phyloP scores from a whole-genome alignment of 768 basidiomycete species.

The Lyophyllum shimeji region DNA sequence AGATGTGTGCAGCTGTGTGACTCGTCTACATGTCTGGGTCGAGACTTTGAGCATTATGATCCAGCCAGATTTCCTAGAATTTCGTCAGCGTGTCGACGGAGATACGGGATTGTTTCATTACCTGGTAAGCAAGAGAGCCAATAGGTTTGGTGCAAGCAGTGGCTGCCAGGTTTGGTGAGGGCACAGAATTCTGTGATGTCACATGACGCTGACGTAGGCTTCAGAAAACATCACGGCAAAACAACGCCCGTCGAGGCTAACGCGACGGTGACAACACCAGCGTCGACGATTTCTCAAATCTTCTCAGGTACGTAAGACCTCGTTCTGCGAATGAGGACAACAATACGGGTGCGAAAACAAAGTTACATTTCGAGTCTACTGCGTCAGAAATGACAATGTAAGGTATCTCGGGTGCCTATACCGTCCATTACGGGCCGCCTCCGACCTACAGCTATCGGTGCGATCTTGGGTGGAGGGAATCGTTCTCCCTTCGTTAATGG shows the following conservation, averaged over 20 bases:
- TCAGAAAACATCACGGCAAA: neutral
- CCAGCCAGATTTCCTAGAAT: neutral
- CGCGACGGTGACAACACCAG: too few species aligned
- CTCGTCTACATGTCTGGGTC: conserved; percentile 3
- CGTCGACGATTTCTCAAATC: too few species aligned
- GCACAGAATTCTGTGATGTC: neutral
- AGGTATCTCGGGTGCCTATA: conserved; percentile 25
- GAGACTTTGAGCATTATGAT: conserved; percentile 2
- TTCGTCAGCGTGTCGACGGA: neutral
- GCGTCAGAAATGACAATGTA: too few species aligned
- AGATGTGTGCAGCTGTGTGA: neutral
- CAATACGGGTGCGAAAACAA: too few species aligned
- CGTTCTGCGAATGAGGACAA: too few species aligned
- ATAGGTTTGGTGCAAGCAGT: neutral
- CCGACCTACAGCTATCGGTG: conserved; percentile 45
- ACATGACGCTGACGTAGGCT: neutral
- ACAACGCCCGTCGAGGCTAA: neutral
- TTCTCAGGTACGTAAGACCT: too few species aligned
- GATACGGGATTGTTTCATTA: neutral
- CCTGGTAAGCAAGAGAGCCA: neutral
- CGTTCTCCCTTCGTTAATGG: conserved; percentile 54
- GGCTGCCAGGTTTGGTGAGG: neutral
- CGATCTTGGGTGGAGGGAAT: conserved; percentile 58
- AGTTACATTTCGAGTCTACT: neutral
- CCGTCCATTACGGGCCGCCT: conserved; percentile 68